phyloP scores from a whole-genome alignment of 352 stramenopile species.

The Pythium coloratum region DNA sequence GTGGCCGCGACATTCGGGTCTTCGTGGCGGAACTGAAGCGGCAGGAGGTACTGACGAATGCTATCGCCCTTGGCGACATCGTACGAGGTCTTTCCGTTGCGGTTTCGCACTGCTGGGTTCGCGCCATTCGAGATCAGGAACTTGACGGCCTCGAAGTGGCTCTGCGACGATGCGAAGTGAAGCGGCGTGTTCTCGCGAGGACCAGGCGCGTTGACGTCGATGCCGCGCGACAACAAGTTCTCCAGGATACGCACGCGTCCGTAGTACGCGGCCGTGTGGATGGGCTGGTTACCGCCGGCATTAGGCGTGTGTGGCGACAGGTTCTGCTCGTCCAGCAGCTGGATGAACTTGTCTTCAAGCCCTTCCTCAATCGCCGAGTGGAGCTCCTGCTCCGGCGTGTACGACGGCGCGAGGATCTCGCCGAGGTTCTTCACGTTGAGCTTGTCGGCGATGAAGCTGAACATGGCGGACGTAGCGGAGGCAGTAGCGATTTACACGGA shows the following conservation, averaged over 20 bases:
- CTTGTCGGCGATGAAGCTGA: slow-evolving; percentile 87
- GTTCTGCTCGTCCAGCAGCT: slow-evolving; percentile 69
- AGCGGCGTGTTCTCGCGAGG: slow-evolving; percentile 78
- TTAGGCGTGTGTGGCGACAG: slow-evolving; percentile 73
- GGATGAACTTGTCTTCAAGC: slow-evolving; percentile 66
- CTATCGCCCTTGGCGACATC: slow-evolving; percentile 85
- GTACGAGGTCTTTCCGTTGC: slow-evolving; percentile 76
- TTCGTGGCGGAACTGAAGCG: slow-evolving; percentile 88
- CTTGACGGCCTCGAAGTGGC: slow-evolving; percentile 70
- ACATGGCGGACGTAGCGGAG: slow-evolving; percentile 46
- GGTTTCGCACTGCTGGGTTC: slow-evolving; percentile 81
- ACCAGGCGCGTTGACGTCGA: slow-evolving; percentile 71
- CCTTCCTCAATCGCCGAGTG: slow-evolving; percentile 78
- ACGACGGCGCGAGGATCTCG: slow-evolving; percentile 83
- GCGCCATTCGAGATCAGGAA: slow-evolving; percentile 68
- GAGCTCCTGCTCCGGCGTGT: slow-evolving; percentile 86
- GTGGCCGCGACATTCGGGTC: slow-evolving; percentile 59
- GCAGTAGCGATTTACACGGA: no score
- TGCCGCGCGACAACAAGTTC: slow-evolving; percentile 59
- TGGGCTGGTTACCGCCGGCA: slow-evolving; percentile 70
- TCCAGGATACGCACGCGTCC: slow-evolving; percentile 75
- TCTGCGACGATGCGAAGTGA: slow-evolving; percentile 81
- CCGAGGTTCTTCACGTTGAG: slow-evolving; percentile 90
- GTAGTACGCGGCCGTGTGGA: slow-evolving; percentile 86
- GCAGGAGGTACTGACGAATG: slow-evolving; percentile 82